Conservation (phyloP, 2,329 filamentous ascomycete species). For the Xylariomycetidae sp. region DNA sequence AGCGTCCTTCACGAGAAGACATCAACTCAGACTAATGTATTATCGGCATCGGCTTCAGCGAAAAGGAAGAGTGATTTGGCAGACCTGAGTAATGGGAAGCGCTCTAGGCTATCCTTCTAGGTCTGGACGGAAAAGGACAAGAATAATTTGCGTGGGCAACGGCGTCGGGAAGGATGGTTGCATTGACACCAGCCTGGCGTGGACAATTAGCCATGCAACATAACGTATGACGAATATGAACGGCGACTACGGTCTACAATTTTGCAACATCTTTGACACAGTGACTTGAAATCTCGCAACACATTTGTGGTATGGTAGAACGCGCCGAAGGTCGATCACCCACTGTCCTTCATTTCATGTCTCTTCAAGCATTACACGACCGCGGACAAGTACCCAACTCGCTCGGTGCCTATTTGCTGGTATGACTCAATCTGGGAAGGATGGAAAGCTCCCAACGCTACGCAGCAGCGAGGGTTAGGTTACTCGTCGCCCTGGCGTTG, state of each 20-base stretch:
- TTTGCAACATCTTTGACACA: constrained; percentile 1
- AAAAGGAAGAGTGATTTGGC: constrained; percentile 17
- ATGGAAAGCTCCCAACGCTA: no score
- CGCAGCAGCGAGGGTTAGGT: no score
- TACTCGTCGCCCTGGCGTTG: no score
- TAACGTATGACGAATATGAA: constrained; percentile 1
- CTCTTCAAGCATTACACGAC: no score
- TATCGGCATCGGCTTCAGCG: constrained; percentile 9
- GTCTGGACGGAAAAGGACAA: constrained; percentile 1
- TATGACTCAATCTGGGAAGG: no score
- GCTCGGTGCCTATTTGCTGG: no score
- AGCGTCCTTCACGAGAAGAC: constrained; percentile 21
- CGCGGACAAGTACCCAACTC: no score
- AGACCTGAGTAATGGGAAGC: constrained; percentile 13
- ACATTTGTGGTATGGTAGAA: no score
- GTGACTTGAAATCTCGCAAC: no score
- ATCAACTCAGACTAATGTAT: constrained; percentile 19
- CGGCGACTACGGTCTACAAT: neutral
- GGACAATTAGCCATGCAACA: constrained; percentile 1
- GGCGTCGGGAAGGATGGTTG: neutral
- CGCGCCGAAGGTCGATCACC: no score
- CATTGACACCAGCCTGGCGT: neutral
- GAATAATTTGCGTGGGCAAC: neutral
- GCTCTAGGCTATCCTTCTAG: constrained; percentile 19
- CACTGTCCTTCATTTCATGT: no score